These are phyloP conservation scores for Crucihimalaya himalaica DNA, from an alignment of 345 rosid species.

Conservation along the genomic window DNA sequence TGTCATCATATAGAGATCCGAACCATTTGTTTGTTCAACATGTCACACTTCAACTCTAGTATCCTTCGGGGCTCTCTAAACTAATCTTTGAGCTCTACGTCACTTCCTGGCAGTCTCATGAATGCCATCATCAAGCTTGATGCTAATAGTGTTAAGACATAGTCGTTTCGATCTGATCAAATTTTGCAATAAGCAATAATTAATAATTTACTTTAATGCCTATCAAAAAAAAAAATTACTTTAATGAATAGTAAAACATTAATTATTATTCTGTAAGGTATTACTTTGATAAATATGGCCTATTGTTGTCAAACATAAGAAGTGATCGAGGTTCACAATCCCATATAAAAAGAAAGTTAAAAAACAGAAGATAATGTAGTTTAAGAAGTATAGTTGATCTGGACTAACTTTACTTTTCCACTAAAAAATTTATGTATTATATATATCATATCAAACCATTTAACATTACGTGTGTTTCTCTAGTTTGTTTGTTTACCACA, in stretches of 20 bases:
- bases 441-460: neutral
- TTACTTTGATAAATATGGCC: neutral
- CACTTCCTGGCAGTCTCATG: neutral
- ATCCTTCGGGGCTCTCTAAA: neutral
- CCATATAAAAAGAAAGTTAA: neutral
- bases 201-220: neutral
- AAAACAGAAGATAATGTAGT: slow-evolving; percentile 22
- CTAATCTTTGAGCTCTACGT: neutral
- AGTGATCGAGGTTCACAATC: slow-evolving; percentile 18
- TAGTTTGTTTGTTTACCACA: slow-evolving; percentile 15
- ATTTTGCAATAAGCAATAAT: neutral
- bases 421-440: neutral
- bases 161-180: neutral
- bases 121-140: neutral
- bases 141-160: neutral
- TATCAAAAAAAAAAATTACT: no score
- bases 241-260: no score
- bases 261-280: neutral
- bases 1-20: neutral
- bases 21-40: neutral
- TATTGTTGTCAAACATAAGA: slow-evolving; percentile 1
- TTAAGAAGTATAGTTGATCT: neutral
- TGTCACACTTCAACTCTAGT: neutral
- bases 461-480: neutral
- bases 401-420: slow-evolving; percentile 11